A percentile compares a stretch with the other conserved stretches of the same genome.
These are phyloP conservation scores for Parmelia sp. DNA, from an alignment of 495 filamentous ascomycete genomes.

Conservation along the genomic window DNA sequence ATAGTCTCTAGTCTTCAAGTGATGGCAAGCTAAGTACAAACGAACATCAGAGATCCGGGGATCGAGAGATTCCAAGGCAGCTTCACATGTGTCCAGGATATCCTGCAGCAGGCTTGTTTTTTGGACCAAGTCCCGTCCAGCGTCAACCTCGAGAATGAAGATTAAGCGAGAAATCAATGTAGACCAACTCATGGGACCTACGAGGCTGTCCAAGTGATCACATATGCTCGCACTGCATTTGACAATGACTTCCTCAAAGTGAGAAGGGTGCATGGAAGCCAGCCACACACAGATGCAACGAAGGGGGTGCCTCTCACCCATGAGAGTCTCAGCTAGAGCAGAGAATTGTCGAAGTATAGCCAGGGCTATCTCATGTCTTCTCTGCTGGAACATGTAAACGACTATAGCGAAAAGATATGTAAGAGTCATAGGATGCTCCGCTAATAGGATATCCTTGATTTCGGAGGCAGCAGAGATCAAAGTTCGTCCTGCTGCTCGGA, in stretches of 20 bases:
- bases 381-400: accelerated
- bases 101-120: not conserved
- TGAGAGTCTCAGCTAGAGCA: not conserved
- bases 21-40: not conserved
- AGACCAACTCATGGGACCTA: slow-evolving; percentile 7
- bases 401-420: not conserved
- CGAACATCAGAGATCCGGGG: not conserved
- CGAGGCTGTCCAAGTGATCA: slow-evolving; percentile 3
- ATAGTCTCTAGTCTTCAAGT: not conserved
- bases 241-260: not conserved
- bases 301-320: slow-evolving; percentile 7
- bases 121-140: not conserved
- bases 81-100: not conserved
- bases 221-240: not conserved
- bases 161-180: not conserved
- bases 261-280: slow-evolving; percentile 3
- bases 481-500: not conserved
- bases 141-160: not conserved
- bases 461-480: slow-evolving; percentile 1
- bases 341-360: slow-evolving; percentile 8
- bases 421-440: slow-evolving; percentile 3
- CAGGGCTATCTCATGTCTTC: slow-evolving; percentile 10
- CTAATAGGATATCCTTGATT: not conserved
- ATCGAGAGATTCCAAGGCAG: not conserved
- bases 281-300: slow-evolving; percentile 9